Conservation (phyloP, 176 grass and related monocot species). For the Bolboschoenus planiculmis region DNA sequence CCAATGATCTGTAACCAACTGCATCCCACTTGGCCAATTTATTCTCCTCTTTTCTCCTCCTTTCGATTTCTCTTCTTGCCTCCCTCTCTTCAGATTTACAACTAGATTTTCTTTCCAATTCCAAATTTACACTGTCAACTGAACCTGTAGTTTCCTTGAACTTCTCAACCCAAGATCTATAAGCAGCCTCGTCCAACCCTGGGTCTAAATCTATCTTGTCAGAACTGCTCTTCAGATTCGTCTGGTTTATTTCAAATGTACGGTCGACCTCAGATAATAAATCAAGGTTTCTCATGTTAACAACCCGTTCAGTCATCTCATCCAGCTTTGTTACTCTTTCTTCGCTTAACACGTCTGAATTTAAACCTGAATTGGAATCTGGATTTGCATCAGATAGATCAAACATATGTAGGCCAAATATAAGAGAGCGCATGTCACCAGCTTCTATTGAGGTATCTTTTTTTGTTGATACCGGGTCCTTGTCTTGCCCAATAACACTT, state of each 20-base stretch:
- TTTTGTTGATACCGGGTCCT: slow-evolving; percentile 32
- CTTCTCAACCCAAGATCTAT: slow-evolving; percentile 82
- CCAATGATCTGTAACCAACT: slow-evolving; percentile 66
- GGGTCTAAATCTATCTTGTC: slow-evolving; percentile 52
- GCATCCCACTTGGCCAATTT: slow-evolving; percentile 72
- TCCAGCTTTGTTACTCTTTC: slow-evolving; percentile 53
- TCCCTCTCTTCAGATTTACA: slow-evolving; percentile 46
- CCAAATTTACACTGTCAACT: slow-evolving; percentile 37
- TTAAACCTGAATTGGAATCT: slow-evolving; percentile 15
- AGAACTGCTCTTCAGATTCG: slow-evolving; percentile 30
- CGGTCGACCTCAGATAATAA: slow-evolving; percentile 39
- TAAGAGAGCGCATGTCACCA: slow-evolving; percentile 66
- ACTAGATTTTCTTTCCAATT: slow-evolving; percentile 34
- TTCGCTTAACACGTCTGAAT: slow-evolving; percentile 22
- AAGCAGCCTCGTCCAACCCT: slow-evolving; percentile 60
- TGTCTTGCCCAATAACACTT: slow-evolving; percentile 54
- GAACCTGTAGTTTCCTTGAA: slow-evolving; percentile 64
- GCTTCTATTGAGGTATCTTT: slow-evolving; percentile 49
- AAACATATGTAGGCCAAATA: slow-evolving; percentile 68
- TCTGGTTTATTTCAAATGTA: slow-evolving; percentile 71
- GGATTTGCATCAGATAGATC: slow-evolving; percentile 43
- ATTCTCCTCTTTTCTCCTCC: slow-evolving; percentile 70
- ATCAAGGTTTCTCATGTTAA: slow-evolving; percentile 59
- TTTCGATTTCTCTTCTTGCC: slow-evolving; percentile 57
- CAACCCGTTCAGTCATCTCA: slow-evolving; percentile 61